These are phyloP conservation scores for Fraxinus quadrangulata DNA, from an alignment of 257 asterid genomes.

Conservation along the genomic window DNA sequence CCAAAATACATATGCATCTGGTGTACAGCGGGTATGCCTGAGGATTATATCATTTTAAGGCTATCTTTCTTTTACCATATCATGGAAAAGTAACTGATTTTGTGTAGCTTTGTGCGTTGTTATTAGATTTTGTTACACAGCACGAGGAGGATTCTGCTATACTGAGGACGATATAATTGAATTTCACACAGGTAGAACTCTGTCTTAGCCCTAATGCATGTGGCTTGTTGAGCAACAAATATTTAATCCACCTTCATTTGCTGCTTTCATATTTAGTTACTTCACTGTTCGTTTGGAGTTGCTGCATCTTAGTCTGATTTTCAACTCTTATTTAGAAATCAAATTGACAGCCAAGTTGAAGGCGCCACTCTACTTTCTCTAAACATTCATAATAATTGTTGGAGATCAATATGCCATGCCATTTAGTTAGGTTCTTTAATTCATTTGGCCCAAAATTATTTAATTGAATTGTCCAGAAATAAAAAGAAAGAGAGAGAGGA, in stretches of 20 bases:
- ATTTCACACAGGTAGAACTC: conserved; percentile 69
- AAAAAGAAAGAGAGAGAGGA: not conserved
- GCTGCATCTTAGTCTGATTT: not conserved
- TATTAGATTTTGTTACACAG: conserved; percentile 90
- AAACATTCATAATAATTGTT: too few relatives aligned
- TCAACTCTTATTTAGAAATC: not conserved
- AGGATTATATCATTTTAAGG: too few relatives aligned
- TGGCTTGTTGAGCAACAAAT: conserved; percentile 19
- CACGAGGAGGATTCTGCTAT: conserved; percentile 97
- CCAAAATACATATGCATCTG: conserved; percentile 95
- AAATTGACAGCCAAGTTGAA: not conserved
- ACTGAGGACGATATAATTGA: conserved; percentile 92
- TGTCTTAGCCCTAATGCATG: conserved; percentile 24
- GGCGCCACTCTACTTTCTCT: not conserved
- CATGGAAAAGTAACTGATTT: conserved; percentile 7
- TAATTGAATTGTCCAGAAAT: too few relatives aligned
- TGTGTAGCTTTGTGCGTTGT: conserved; percentile 17
- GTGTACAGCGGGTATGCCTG: conserved; percentile 48
- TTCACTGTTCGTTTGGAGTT: conserved; percentile 9
- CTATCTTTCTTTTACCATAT: not conserved
- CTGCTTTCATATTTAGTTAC: conserved; percentile 8
- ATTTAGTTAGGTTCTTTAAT: not conserved
- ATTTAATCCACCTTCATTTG: conserved; percentile 8
- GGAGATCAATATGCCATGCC: not conserved
- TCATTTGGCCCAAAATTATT: not conserved